Evolutionary conservation across 2,329 filamentous ascomycete genomes (phyloP).

Genomic region (Elsinoe arachidis): DNA sequence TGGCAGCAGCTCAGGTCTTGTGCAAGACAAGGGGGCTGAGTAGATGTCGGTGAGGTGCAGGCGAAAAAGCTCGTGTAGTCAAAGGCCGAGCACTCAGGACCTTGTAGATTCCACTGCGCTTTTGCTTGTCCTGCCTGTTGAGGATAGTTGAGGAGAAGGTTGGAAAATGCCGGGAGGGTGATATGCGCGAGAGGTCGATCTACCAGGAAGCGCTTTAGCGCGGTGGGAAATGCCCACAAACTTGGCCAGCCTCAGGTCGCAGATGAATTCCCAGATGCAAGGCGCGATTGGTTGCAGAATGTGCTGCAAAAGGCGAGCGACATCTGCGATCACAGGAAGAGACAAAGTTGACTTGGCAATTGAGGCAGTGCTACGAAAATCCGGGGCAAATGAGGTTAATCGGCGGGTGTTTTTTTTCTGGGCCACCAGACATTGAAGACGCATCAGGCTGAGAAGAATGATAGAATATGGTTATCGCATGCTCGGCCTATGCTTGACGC

Average conservation of each 20-base stretch:
- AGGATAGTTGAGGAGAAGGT: neutral
- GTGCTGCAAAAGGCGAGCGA: neutral
- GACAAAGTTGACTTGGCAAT: neutral
- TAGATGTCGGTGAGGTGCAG: neutral
- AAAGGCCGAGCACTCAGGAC: neutral
- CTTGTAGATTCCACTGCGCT: neutral
- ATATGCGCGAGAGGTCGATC: slow-evolving; percentile 1
- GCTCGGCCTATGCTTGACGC: neutral
- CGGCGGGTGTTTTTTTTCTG: neutral
- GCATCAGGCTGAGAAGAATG: no score
- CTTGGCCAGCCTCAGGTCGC: neutral
- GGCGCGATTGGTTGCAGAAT: slow-evolving; percentile 4
- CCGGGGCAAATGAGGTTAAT: slow-evolving; percentile 10
- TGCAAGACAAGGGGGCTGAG: slow-evolving; percentile 7
- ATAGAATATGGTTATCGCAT: no score
- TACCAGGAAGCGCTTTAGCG: neutral
- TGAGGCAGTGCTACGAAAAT: slow-evolving; percentile 10
- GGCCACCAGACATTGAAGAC: neutral
- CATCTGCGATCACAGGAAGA: neutral
- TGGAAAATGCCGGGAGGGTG: neutral
- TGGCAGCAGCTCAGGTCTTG: neutral
- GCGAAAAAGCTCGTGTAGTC: neutral
- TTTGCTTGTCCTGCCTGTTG: slow-evolving; percentile 5
- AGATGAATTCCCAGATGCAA: neutral
- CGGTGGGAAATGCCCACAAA: neutral